These are phyloP conservation scores for Plenodomus tracheiphilus DNA, from an alignment of 2,329 filamentous ascomycete genomes.

Conservation along the genomic window DNA sequence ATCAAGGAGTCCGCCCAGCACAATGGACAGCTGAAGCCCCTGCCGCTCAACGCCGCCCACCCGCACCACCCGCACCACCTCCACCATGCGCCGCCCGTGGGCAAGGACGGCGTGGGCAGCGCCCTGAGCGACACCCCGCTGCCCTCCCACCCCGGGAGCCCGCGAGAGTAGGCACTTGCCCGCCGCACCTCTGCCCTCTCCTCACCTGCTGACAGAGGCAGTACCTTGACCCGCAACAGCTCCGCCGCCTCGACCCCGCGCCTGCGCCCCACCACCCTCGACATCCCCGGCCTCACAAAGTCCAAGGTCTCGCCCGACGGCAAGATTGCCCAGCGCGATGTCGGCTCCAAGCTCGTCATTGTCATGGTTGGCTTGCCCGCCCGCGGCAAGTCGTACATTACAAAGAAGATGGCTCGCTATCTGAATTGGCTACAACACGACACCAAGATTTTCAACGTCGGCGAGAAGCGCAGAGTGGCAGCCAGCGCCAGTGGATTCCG, in stretches of 20 bases:
- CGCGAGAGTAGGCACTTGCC: constrained; percentile 58
- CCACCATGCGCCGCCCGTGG: constrained; percentile 7
- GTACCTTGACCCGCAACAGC: constrained; percentile 70
- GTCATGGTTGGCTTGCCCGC: constrained; percentile 98
- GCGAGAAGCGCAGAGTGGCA: constrained; percentile 81
- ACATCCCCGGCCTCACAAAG: constrained; percentile 94
- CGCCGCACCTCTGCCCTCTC: constrained; percentile 11
- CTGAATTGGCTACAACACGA: constrained; percentile 97
- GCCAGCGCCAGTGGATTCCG: constrained; percentile 61
- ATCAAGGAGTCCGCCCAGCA: constrained; percentile 24
- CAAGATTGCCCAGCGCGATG: constrained; percentile 88
- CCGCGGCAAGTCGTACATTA: constrained; percentile 96
- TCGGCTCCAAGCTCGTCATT: constrained; percentile 94
- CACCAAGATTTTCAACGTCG: constrained; percentile 95
- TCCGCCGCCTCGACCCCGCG: constrained; percentile 78
- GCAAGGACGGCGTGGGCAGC: constrained; percentile 52
- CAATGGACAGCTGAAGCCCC: constrained; percentile 37
- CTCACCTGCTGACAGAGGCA: constrained; percentile 42
- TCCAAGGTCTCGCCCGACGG: constrained; percentile 96
- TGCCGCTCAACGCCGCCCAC: constrained; percentile 18
- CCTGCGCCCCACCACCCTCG: constrained; percentile 89
- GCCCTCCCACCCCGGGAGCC: constrained; percentile 65
- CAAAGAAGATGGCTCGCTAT: constrained; percentile 95
- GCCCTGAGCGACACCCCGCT: constrained; percentile 66
- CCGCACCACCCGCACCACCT: constrained; percentile 16